These are phyloP conservation scores for Fusarium ramigenum DNA, from an alignment of 2,329 filamentous ascomycete genomes.

Conservation along the genomic window DNA sequence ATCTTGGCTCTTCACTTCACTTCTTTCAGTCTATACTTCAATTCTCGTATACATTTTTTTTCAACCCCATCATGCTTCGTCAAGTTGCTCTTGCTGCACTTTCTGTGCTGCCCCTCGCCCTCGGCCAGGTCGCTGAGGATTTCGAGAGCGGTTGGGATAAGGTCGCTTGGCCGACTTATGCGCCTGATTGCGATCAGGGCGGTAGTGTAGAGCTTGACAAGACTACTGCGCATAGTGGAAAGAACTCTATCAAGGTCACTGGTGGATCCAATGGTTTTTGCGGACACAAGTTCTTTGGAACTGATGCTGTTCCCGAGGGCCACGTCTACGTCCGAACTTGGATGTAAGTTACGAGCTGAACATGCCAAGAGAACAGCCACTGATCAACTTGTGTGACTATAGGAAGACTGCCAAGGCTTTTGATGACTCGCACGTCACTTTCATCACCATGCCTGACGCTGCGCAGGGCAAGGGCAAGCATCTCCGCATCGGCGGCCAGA, in stretches of 20 bases:
- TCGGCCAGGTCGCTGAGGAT: conserved; percentile 63
- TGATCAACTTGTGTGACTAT: not conserved
- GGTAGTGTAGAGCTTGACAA: conserved; percentile 66
- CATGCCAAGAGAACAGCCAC: not conserved
- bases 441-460: conserved; percentile 71
- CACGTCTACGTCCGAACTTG: conserved; percentile 66
- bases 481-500: conserved; percentile 69
- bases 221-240: conserved; percentile 64
- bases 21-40: not conserved
- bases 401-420: conserved; percentile 66
- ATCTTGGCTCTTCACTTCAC: conserved; percentile 8
- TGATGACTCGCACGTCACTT: conserved; percentile 67
- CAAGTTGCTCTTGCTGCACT: conserved; percentile 56
- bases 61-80: conserved; percentile 41
- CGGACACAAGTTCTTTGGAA: conserved; percentile 70
- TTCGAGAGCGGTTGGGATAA: conserved; percentile 69
- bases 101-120: conserved; percentile 56
- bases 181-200: conserved; percentile 67
- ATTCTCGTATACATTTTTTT: not conserved
- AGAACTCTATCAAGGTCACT: conserved; percentile 63
- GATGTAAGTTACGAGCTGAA: conserved; percentile 55
- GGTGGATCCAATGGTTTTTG: conserved; percentile 62
- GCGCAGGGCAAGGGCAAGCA: conserved; percentile 65
- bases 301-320: conserved; percentile 62
- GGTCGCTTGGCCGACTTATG: conserved; percentile 66